phyloP scores from a whole-genome alignment of 495 filamentous ascomycete species.

The Neurospora sp. region DNA sequence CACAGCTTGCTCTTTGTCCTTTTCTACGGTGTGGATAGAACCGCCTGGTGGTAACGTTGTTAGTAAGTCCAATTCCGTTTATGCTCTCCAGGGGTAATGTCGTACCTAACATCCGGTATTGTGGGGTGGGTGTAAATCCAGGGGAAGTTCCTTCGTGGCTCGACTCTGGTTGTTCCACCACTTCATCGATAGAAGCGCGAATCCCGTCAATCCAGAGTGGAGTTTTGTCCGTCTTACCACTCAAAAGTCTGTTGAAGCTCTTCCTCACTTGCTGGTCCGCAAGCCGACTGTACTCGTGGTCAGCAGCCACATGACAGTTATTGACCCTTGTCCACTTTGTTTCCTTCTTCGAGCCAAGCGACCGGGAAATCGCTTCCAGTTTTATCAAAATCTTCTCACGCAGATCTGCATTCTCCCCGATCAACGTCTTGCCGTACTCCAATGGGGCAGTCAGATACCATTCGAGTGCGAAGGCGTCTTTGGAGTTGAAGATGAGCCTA shows the following conservation, averaged over 20 bases:
- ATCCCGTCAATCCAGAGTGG: background rate
- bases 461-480: too few species aligned
- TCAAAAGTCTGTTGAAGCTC: background rate
- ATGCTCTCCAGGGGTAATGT: background rate
- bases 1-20: constrained; percentile 5
- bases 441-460: too few species aligned
- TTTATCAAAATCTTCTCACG: too few species aligned
- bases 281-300: background rate
- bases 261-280: background rate
- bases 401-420: too few species aligned
- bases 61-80: background rate
- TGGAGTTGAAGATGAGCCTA: too few species aligned
- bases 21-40: background rate
- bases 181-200: background rate
- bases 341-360: background rate
- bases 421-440: too few species aligned
- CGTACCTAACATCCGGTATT: background rate
- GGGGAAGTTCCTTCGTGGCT: background rate
- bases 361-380: background rate
- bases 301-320: background rate
- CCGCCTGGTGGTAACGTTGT: background rate
- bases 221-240: background rate
- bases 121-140: background rate
- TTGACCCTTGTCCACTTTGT: background rate
- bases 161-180: background rate